Evolutionary conservation across 176 grass and related monocot genomes (phyloP), one percentile per base, ranked within the genome.

Genomic region (Cenchrus purpureus): DNA sequence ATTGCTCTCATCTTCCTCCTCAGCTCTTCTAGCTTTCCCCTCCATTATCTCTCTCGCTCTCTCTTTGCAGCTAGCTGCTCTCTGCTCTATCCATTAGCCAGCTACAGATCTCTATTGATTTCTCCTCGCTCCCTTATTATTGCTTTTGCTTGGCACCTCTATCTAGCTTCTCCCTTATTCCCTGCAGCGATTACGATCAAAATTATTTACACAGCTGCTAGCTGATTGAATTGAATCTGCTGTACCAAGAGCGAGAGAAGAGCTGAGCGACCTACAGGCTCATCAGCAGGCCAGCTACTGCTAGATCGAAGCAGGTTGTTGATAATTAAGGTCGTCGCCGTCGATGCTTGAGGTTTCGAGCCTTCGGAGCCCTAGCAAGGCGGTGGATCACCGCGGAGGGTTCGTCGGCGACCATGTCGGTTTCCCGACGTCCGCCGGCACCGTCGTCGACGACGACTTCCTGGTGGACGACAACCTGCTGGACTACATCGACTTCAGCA

Each of bases 401-500:
- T 44, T 50, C n/a, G 60, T 58, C 43, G 78, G n/a, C 34, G 77
- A 53, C 68, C 87, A 89, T 86, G 88, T 64, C 37, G 83, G 42
- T 32, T 91, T 94, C 84, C 42, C 55, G 28, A 75, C 56, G 77
- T 15, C 55, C 51, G 10, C 56, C 79, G 55, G 5, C 37, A 80
- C 58, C 55, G 31, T 55, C 46, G 73, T 42, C 52, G 63, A 8
- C 11, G 83, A 87, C 28, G 79, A 84, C 34, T 76, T 84, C 72
- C 62, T 90, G 78, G 79, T 66, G 6, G 82, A 72, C 69, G 87
- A 86, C 17, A 76, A 72, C 82, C 83, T 95, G 51, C 90, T 97
- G 17, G 86, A 92, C 57, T 95, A 96, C 87, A 96, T 99, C 86
- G 88, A 94, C 89, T 99, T 99, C 79, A 87, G 83, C 79, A 87